Evolutionary conservation across 495 filamentous ascomycete species (phyloP), one percentile per base, ranked within the genome.

Genomic region (Choiromyces venosus): DNA sequence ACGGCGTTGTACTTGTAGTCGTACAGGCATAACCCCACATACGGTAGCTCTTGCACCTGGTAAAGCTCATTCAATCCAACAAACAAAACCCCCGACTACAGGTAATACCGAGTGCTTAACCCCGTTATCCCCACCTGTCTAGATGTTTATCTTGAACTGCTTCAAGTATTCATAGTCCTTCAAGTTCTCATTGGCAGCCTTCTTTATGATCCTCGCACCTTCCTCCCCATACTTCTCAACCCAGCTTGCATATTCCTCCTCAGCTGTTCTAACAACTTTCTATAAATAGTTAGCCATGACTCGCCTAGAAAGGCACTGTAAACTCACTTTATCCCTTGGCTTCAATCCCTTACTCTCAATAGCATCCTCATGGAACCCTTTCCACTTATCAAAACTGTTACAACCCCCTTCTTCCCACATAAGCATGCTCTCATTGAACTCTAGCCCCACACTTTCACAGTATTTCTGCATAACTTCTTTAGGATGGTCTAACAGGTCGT

Each of bases 321-420:
- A 73, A 86, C 92, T 86, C 87, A 97, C 93, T 79, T 91, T 87
- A 56, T 79, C 80, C 80, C 93, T 84, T 21, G 92, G 87, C 77
- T 88, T 90, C 76, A 99, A 82, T 61, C 87, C 88, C 67, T 85
- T 90, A 74, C 91, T 94, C 68, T 90, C 84, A 74, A 98, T 91
- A 25, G 92, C 95, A 85, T 97, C 94, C 68, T 98, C 91, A 80
- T 98, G 95, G 82, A 97, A 99, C 0, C 94, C 95, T 71, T 88
- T 89, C 95, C 95, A 99, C 84, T 99, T 99, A 84, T 92, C 92
- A 84, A 99, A 99, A 36, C 46, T 71, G 9, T 18, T 39, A 19
- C 72, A 74, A 5, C 69, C 70, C 21, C 71, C 75, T 39, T 87
- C 88, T 56, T 91, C 89, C 95, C 95, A 99, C 35, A 83, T 83